Evolutionary conservation across 2,329 filamentous ascomycete genomes (phyloP), one percentile per base, ranked within the genome.

Genomic region (Curvularia verruculosa): DNA sequence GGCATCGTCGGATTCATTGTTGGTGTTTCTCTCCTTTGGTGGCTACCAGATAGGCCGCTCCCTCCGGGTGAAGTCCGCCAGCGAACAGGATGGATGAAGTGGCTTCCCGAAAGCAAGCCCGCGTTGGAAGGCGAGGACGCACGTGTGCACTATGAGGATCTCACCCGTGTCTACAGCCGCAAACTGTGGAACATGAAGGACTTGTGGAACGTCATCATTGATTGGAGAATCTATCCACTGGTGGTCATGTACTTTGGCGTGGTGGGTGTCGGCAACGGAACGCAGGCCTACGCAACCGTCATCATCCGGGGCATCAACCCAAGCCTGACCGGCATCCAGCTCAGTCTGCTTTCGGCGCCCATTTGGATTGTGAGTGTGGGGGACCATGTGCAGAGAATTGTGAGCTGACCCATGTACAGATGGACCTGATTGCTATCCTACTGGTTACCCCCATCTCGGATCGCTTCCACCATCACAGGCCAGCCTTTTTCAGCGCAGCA

Each of bases 201-300:
- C 64, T 80, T 96, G 1, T 79, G 81, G 23, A 79, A 81, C 23
- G 90, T 96, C 1, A 78, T 96, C 28, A 81, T 90, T 34, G 92
- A 96, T 76, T 96, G 92, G 92, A 86, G 92, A 2, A 82, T 96
- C 18, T 96, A 91, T 89, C 92, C 92, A 1, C 77, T 96, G 64
- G 83, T 89, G 1, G 72, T 96, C 51, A 96, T 96, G 92, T 96
- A 96, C 78, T 96, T 96, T 78, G 92, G 92, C 19, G 92, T 96
- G 3, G 92, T 96, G 1, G 92, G 92, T 21, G 92, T 96, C 3
- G 92, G 92, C 8, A 96, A 96, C 60, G 92, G 92, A 43, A 92
- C 91, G 0, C 92, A 96, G 77, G 86, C 90, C 45, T 96, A 96
- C 71, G 91, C 89, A 29, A 94, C 89, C 2, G 86, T 96, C 63